phyloP scores from a whole-genome alignment of 306 rosid genomes.

The Prinsepia uniflora region DNA sequence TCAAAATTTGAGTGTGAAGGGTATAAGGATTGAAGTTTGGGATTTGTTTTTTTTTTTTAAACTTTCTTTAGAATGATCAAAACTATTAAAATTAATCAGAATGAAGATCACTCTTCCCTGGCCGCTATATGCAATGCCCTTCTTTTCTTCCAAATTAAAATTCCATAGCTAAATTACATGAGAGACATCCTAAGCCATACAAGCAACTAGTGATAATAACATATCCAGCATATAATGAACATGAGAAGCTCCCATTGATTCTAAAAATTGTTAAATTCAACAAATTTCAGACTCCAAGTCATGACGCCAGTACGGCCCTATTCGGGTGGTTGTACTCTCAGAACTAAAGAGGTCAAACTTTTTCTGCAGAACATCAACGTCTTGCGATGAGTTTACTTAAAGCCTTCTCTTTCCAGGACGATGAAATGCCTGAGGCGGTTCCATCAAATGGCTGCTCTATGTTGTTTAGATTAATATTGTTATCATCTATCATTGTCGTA shows the following conservation, averaged over 20 bases:
- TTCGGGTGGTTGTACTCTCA: conserved; percentile 27
- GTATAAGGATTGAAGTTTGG: too few species aligned
- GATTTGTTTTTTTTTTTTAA: too few species aligned
- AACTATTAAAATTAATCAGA: too few species aligned
- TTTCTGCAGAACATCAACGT: conserved; percentile 31
- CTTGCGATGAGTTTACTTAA: conserved; percentile 31
- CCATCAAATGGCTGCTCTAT: conserved; percentile 42
- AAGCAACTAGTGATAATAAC: neutral
- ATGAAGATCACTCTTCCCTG: too few species aligned
- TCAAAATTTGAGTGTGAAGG: too few species aligned
- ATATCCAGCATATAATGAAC: neutral
- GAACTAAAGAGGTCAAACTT: conserved; percentile 34
- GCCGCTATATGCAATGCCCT: too few species aligned
- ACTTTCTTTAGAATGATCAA: too few species aligned
- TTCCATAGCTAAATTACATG: too few species aligned
- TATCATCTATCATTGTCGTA: conserved; percentile 32
- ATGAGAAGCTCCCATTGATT: neutral
- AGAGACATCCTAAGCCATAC: neutral
- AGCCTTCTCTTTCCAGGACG: conserved; percentile 27
- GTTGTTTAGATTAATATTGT: conserved; percentile 29
- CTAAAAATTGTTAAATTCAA: conserved; percentile 3
- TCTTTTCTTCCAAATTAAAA: too few species aligned
- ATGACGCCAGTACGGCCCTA: conserved; percentile 36
- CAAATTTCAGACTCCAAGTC: conserved; percentile 27
- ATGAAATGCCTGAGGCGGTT: conserved; percentile 30